phyloP scores from a whole-genome alignment of 2,329 filamentous ascomycete genomes.

The Aureobasidium vineae region DNA sequence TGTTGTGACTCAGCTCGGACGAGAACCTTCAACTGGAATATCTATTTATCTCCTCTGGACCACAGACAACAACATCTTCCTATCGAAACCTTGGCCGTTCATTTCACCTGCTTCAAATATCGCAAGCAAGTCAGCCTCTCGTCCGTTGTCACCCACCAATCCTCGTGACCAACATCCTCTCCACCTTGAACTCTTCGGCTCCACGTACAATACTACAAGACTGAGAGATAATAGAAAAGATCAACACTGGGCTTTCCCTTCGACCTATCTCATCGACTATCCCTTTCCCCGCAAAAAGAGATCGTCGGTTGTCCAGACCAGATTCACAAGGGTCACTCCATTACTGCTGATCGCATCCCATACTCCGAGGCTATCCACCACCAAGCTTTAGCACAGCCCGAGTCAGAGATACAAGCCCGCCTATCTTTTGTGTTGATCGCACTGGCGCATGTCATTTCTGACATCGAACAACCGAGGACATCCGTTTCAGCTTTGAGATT shows the following conservation, averaged over 20 bases:
- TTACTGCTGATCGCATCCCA: not conserved
- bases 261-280: slow-evolving; percentile 8
- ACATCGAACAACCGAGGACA: slow-evolving; percentile 8
- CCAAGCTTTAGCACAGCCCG: slow-evolving; percentile 23
- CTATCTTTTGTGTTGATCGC: slow-evolving; percentile 16
- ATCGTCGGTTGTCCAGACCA: slow-evolving; percentile 19
- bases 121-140: slow-evolving; percentile 11
- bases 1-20: slow-evolving; percentile 1
- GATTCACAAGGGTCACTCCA: not conserved
- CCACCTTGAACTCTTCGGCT: not conserved
- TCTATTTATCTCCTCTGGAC: not conserved
- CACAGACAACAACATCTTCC: not conserved
- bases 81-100: slow-evolving; percentile 15
- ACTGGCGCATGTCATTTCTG: slow-evolving; percentile 21
- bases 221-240: slow-evolving; percentile 6
- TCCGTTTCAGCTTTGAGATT: slow-evolving; percentile 14
- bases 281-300: slow-evolving; percentile 15
- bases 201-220: not conserved
- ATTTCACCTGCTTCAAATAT: not conserved
- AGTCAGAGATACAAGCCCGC: slow-evolving; percentile 6
- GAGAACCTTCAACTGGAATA: not conserved
- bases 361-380: not conserved
- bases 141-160: slow-evolving; percentile 9
- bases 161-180: slow-evolving; percentile 6
- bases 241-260: slow-evolving; percentile 13